These are phyloP conservation scores for Lenzites betulinus DNA, from an alignment of 768 basidiomycete species.

Conservation along the genomic window DNA sequence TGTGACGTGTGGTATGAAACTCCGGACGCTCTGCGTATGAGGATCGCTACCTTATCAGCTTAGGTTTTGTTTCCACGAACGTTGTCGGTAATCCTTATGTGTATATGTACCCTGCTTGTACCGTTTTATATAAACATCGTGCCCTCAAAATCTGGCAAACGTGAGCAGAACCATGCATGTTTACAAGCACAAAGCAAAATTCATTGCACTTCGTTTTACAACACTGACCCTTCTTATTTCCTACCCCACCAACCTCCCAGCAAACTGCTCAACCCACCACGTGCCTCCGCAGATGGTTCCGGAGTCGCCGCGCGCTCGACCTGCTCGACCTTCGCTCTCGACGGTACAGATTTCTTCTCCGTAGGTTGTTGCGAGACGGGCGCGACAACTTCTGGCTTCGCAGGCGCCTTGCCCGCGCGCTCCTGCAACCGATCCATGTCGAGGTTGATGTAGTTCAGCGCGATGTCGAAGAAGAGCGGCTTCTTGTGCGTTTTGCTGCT, in stretches of 20 bases:
- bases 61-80: too few species aligned
- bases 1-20: too few species aligned
- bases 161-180: neutral
- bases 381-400: constrained; percentile 19
- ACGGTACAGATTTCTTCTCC: constrained; percentile 48
- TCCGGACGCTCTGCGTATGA: too few species aligned
- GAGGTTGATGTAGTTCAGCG: constrained; percentile 87
- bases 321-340: constrained; percentile 61
- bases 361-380: constrained; percentile 29
- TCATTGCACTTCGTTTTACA: neutral
- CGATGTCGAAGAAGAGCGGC: constrained; percentile 92
- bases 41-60: too few species aligned
- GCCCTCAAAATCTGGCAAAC: too few species aligned
- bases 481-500: constrained; percentile 65
- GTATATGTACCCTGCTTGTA: too few species aligned
- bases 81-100: too few species aligned
- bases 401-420: constrained; percentile 63
- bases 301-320: constrained; percentile 50
- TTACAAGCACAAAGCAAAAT: neutral
- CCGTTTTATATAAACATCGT: too few species aligned
- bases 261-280: constrained; percentile 62
- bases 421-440: constrained; percentile 78
- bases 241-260: constrained; percentile 88
- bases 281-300: constrained; percentile 44
- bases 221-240: constrained; percentile 16